These are phyloP conservation scores for Penicillium corylophilum DNA, from an alignment of 2,329 filamentous ascomycete species.

Conservation along the genomic window DNA sequence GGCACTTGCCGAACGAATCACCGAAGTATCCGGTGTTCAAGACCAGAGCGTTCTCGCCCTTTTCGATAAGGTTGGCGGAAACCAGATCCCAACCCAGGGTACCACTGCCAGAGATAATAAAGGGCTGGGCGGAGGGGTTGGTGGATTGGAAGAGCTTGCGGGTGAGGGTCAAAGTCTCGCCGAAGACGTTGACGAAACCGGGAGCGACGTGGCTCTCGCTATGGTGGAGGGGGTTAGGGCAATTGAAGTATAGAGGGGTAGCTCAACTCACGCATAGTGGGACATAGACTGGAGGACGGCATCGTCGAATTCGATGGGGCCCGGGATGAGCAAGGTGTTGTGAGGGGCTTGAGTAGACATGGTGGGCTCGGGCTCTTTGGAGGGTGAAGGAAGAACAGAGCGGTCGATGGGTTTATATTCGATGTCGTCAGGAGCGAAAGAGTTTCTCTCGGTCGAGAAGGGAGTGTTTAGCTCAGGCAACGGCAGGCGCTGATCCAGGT, in stretches of 20 bases:
- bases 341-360: slow-evolving; percentile 62
- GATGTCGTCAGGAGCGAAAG: slow-evolving; percentile 53
- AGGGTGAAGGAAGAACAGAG: slow-evolving; percentile 25
- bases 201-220: slow-evolving; percentile 93
- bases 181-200: slow-evolving; percentile 85
- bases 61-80: slow-evolving; percentile 86
- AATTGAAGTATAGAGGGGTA: neutral
- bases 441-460: slow-evolving; percentile 60
- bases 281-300: slow-evolving; percentile 91
- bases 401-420: slow-evolving; percentile 49
- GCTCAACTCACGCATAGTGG: slow-evolving; percentile 63
- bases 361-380: slow-evolving; percentile 31
- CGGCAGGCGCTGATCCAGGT: slow-evolving; percentile 55
- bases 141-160: slow-evolving; percentile 93
- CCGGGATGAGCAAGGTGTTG: slow-evolving; percentile 85
- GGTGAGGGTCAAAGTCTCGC: slow-evolving; percentile 82
- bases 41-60: slow-evolving; percentile 85
- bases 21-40: slow-evolving; percentile 97
- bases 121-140: slow-evolving; percentile 78
- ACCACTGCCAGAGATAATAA: slow-evolving; percentile 89
- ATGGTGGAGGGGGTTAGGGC: slow-evolving; percentile 13
- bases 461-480: slow-evolving; percentile 62
- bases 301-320: slow-evolving; percentile 98
- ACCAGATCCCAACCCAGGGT: slow-evolving; percentile 97
- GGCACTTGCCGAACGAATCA: slow-evolving; percentile 89